These are phyloP conservation scores for Neurospora tetrasperma DNA, from an alignment of 495 filamentous ascomycete species.

Conservation along the genomic window DNA sequence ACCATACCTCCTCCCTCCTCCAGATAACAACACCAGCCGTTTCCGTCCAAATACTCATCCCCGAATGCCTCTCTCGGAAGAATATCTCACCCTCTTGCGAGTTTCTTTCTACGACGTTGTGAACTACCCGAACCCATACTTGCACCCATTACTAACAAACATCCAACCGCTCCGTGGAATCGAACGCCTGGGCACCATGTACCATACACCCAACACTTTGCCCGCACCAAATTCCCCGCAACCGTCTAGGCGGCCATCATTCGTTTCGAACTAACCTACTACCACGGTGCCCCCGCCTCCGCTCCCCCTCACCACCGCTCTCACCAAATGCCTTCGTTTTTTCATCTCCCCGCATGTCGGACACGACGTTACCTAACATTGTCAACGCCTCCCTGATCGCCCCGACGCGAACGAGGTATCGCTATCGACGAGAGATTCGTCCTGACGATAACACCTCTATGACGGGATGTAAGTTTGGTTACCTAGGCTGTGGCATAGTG, in stretches of 20 bases:
- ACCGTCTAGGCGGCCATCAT: too few species aligned
- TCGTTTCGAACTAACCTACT: too few species aligned
- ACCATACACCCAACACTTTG: conserved; percentile 55
- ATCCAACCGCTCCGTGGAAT: conserved; percentile 19
- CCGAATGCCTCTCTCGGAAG: conserved; percentile 60
- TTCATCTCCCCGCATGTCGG: conserved; percentile 46
- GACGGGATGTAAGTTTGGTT: conserved; percentile 45
- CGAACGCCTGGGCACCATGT: conserved; percentile 51
- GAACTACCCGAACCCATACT: not conserved
- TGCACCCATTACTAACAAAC: not conserved
- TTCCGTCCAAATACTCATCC: conserved; percentile 51
- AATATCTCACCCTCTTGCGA: conserved; percentile 51
- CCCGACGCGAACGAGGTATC: conserved; percentile 57
- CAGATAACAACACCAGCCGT: conserved; percentile 2
- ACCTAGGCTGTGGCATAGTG: conserved; percentile 29
- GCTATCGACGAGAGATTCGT: conserved; percentile 52
- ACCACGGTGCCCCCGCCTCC: too few species aligned
- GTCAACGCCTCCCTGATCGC: conserved; percentile 59
- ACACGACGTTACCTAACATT: conserved; percentile 53
- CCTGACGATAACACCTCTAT: conserved; percentile 28
- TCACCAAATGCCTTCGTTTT: conserved; percentile 56
- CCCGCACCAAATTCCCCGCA: too few species aligned
- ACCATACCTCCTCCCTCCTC: conserved; percentile 8
- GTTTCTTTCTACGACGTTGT: conserved; percentile 47
- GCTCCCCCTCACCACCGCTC: conserved; percentile 52